Base-by-base conservation (phyloP, 768 basidiomycete species). In the Tulasnella sp. region DNA sequence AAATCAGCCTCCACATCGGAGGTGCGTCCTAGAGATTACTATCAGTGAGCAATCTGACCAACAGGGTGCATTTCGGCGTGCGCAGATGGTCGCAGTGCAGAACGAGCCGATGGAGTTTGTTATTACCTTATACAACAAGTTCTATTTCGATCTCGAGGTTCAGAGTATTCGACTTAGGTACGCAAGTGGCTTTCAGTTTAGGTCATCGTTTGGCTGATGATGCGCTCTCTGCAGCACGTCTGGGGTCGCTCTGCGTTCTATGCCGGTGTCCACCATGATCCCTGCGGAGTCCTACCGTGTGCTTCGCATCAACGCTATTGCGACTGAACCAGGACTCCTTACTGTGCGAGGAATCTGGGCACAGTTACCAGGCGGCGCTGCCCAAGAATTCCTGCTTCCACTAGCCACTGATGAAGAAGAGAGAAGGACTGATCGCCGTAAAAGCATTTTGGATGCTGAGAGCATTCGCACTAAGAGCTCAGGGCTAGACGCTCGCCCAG, bases 71-170 rank as follows among this genome's bases (percentile, higher is more conserved):
- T 2, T 58, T 12, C 54, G 19, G 1, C 74, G 25, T 67, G 17
- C 34, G 25, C 87, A 89, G 85, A 84, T 87, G 0, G 80, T 92
- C 15, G 87, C 96, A 17, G 93, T 95, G 0, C 93, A 93, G 81
- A 91, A 91, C 79, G 97, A 99, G 82, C 83, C 84, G 3, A 84
- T 95, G 38, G 96, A 99, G 79, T 88, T 98, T 79, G 86, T 90
- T 9, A 85, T 99, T 67, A 91, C 91, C 29, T 83, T 99, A n/a
- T 89, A 90, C 76, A 99, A 99, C 82, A 94, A 95, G 1, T 97
- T 91, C 82, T 88, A 93, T 3, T 97, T 99, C 82, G 94, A 96
- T 78, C 85, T 99, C 15, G 95, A 98, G 78, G 83, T 99, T 22
- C 90, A 93, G 76, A 90, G 89, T 79, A 82, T 99, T 45, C 88